A percentile compares a stretch with the other conserved stretches of the same genome.
phyloP scores from a whole-genome alignment of 768 basidiomycete genomes.

The Naganishia onofrii region DNA sequence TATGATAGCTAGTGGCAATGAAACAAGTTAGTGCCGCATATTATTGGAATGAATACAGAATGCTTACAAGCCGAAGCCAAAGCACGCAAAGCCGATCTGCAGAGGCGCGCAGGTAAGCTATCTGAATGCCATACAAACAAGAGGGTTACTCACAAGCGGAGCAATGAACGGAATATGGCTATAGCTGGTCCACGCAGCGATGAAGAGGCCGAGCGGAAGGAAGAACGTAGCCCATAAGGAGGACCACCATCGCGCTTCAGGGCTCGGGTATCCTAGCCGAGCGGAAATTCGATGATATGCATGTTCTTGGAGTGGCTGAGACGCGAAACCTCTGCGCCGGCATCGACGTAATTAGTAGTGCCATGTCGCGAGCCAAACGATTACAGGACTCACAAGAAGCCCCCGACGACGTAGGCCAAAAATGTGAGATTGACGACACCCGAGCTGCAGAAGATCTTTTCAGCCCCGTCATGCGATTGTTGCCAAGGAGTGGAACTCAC shows the following conservation, averaged over 20 bases:
- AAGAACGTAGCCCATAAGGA: constrained; percentile 39
- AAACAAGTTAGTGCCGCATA: background rate
- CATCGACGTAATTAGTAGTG: background rate
- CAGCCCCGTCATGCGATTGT: background rate
- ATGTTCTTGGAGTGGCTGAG: constrained; percentile 39
- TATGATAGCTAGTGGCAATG: constrained; percentile 27
- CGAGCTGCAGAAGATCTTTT: constrained; percentile 25
- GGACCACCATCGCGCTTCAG: constrained; percentile 44
- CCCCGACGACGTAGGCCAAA: constrained; percentile 40
- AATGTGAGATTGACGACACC: constrained; percentile 42
- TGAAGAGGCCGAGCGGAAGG: constrained; percentile 39
- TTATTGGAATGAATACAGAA: background rate
- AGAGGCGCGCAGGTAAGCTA: too few relatives aligned
- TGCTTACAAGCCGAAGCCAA: constrained; percentile 42
- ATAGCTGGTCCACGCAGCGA: constrained; percentile 43
- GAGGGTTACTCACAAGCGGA: constrained; percentile 28
- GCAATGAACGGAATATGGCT: constrained; percentile 36
- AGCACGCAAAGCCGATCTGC: constrained; percentile 40
- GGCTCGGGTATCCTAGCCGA: constrained; percentile 31
- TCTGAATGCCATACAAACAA: background rate
- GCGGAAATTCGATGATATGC: constrained; percentile 32
- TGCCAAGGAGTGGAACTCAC: constrained; percentile 27
- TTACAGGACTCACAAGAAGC: constrained; percentile 32
- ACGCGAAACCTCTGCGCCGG: constrained; percentile 35
- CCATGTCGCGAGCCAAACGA: background rate